Conservation (phyloP, 192 early-diverging fungal genomes). For the Rhizophagus clarus region DNA sequence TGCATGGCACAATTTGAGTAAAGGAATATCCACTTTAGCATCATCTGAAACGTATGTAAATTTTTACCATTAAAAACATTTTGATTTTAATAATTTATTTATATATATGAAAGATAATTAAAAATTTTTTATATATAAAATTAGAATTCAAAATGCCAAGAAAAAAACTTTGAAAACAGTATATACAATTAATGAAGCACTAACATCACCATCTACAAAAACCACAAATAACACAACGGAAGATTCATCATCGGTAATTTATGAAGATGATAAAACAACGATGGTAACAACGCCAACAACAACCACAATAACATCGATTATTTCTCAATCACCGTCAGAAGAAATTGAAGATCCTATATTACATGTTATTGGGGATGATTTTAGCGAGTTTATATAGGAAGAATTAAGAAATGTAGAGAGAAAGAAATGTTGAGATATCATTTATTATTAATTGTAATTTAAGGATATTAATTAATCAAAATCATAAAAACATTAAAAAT, state of each 20-base stretch:
- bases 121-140: too few species aligned
- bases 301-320: neutral
- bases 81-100: neutral
- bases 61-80: neutral
- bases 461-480: too few species aligned
- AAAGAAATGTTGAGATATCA: too few species aligned
- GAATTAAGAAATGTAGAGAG: too few species aligned
- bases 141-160: neutral
- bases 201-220: neutral
- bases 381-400: too few species aligned
- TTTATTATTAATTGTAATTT: too few species aligned
- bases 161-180: neutral
- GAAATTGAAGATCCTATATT: neutral
- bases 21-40: slow-evolving; percentile 5
- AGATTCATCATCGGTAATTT: neutral
- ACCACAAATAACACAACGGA: neutral
- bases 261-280: too few species aligned
- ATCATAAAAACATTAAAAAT: too few species aligned
- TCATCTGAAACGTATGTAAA: slow-evolving; percentile 8
- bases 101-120: too few species aligned
- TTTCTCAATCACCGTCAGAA: neutral
- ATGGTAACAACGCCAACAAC: too few species aligned
- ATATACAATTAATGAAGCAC: neutral
- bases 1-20: slow-evolving; percentile 14
- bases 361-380: neutral